Evolutionary conservation across 768 basidiomycete species (phyloP).

Genomic region (Lyophyllum decastes): DNA sequence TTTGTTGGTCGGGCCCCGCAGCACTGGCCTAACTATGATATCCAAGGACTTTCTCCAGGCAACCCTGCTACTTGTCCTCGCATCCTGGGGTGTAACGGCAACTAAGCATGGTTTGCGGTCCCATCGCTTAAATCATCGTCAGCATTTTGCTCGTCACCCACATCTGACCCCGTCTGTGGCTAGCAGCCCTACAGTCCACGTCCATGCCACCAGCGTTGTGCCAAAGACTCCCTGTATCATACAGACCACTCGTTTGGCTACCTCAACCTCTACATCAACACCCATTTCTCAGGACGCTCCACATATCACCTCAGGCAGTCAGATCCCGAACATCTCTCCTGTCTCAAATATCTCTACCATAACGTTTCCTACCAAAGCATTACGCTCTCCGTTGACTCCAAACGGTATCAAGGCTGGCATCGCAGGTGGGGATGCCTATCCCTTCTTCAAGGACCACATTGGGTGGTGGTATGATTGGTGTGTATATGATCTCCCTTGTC

Average conservation of each 20-base stretch:
- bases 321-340: background rate
- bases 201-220: background rate
- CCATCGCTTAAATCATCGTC: conserved; percentile 14
- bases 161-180: background rate
- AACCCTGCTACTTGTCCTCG: conserved; percentile 13
- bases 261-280: background rate
- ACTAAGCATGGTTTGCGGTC: conserved; percentile 10
- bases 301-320: background rate
- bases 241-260: conserved; percentile 2
- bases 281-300: background rate
- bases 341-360: conserved; percentile 6
- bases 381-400: conserved; percentile 31
- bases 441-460: conserved; percentile 39
- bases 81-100: conserved; percentile 15
- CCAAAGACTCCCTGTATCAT: background rate
- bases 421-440: conserved; percentile 44
- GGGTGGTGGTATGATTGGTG: conserved; percentile 56
- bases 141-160: conserved; percentile 6
- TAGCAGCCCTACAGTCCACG: background rate
- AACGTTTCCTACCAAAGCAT: conserved; percentile 6
- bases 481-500: background rate
- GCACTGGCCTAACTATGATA: background rate
- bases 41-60: background rate
- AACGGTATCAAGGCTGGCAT: conserved; percentile 48
- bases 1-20: background rate